Conservation (phyloP, 768 basidiomycete genomes). For the Kwoniella botswanensis region DNA sequence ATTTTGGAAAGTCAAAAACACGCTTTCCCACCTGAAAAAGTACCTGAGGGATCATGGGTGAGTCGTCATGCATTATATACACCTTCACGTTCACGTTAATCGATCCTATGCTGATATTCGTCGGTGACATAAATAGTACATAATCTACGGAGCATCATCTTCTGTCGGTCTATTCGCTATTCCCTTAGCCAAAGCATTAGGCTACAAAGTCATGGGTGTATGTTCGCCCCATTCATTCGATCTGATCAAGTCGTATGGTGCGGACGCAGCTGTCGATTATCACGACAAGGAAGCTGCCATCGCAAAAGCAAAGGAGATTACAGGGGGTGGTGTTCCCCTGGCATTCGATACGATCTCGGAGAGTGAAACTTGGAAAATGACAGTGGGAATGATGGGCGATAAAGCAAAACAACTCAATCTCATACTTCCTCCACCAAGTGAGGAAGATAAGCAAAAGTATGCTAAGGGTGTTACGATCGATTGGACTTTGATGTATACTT, state of each 20-base stretch:
- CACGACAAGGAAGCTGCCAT: conserved; percentile 30
- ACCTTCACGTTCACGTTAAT: not conserved
- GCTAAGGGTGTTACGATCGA: conserved; percentile 29
- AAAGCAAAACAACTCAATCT: conserved; percentile 35
- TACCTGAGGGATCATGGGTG: conserved; percentile 16
- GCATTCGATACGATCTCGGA: conserved; percentile 46
- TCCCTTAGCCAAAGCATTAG: conserved; percentile 44
- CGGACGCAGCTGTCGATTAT: conserved; percentile 61
- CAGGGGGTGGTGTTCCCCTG: conserved; percentile 33
- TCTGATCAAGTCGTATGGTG: conserved; percentile 58
- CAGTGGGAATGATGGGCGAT: conserved; percentile 30
- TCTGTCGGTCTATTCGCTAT: conserved; percentile 58
- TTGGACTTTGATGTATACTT: conserved; percentile 41
- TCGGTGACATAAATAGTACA: conserved; percentile 20
- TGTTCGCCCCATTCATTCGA: conserved; percentile 57
- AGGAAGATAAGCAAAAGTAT: conserved; percentile 26
- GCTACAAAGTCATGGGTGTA: conserved; percentile 57
- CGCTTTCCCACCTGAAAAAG: conserved; percentile 17
- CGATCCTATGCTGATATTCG: not conserved
- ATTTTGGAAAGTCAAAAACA: conserved; percentile 4
- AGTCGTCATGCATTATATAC: not conserved
- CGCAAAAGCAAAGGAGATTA: conserved; percentile 34
- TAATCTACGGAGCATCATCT: conserved; percentile 55
- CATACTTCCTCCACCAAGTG: conserved; percentile 28
- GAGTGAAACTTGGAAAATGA: conserved; percentile 32